A percentile compares a stretch with the other conserved stretches of the same genome.
Evolutionary conservation across 2,329 filamentous ascomycete genomes (phyloP).

Genomic region (Fusarium sp.): DNA sequence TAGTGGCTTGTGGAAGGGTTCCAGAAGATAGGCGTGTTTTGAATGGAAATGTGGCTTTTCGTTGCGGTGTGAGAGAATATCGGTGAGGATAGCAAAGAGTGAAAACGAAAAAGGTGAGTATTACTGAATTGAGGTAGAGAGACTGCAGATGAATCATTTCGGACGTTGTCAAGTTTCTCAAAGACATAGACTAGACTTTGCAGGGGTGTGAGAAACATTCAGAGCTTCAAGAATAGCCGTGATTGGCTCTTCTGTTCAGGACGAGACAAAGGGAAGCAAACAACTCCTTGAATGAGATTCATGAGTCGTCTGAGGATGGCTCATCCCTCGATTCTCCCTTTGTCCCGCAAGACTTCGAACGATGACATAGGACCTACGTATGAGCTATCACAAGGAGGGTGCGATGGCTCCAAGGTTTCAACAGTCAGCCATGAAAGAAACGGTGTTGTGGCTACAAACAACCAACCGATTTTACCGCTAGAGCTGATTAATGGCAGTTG

Average conservation of each 20-base stretch:
- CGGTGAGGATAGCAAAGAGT: not conserved
- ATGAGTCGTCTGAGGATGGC: not conserved
- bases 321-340: not conserved
- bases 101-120: not conserved
- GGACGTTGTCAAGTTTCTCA: not conserved
- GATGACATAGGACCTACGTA: conserved; percentile 4
- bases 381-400: not conserved
- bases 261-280: not conserved
- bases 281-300: not conserved
- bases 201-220: not conserved
- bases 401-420: conserved; percentile 19
- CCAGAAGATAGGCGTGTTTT: conserved; percentile 11
- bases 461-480: not conserved
- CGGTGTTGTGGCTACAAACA: not conserved
- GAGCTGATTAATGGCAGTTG: not conserved
- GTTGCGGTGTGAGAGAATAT: conserved; percentile 1
- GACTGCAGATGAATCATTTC: not conserved
- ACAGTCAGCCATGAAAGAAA: not conserved
- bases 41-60: conserved; percentile 2
- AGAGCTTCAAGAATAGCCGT: not conserved
- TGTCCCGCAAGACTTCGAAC: not conserved
- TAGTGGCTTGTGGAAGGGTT: not conserved
- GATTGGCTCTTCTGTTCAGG: not conserved
- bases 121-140: rapidly evolving
- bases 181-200: not conserved